A percentile compares a stretch with the other conserved stretches of the same genome.
Conservation (phyloP, 768 basidiomycete species). For the Cytidiella melzeri region DNA sequence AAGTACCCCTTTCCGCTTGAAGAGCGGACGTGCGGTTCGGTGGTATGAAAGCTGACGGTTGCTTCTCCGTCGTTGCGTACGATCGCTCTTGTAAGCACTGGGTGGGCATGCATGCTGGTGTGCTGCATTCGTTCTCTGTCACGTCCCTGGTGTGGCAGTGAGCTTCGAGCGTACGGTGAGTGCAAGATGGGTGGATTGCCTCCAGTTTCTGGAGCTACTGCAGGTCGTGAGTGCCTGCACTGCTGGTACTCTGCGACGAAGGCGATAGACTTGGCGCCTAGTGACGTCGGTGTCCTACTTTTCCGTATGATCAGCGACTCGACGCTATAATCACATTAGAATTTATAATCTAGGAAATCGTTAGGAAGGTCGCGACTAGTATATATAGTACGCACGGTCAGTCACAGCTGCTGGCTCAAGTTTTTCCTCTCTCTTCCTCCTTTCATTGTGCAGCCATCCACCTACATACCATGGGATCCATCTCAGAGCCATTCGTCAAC, state of each 20-base stretch:
- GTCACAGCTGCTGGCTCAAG: not conserved
- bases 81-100: constrained; percentile 39
- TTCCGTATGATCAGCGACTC: no score
- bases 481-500: constrained; percentile 29
- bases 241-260: no score
- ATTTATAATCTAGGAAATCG: no score
- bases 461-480: not conserved
- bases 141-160: not conserved
- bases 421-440: not conserved
- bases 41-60: constrained; percentile 35
- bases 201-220: no score
- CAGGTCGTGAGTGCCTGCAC: no score
- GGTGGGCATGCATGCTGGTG: constrained; percentile 3
- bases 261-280: no score
- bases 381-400: not conserved
- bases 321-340: no score
- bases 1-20: constrained; percentile 56
- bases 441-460: not conserved
- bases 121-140: not conserved
- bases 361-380: no score
- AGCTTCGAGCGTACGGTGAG: not conserved
- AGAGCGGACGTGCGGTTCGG: constrained; percentile 41
- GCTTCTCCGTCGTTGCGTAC: constrained; percentile 43
- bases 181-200: not conserved
- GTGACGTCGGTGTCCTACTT: no score